Conservation (phyloP, 2,329 filamentous ascomycete genomes). For the Penicillium sp. region DNA sequence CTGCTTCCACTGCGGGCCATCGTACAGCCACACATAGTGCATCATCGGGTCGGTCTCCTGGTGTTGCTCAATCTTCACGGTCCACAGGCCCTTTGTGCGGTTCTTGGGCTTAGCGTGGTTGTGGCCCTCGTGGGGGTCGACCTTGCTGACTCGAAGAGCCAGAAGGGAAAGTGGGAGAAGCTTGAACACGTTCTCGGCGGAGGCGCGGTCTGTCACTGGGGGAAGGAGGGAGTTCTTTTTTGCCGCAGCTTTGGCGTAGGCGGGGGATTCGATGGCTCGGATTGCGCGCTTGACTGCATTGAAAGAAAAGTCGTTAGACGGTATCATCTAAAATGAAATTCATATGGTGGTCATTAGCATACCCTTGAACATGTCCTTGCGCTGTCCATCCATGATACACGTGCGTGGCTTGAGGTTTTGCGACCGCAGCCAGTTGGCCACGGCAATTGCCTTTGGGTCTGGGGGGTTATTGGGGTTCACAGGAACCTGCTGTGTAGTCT, state of each 20-base stretch:
- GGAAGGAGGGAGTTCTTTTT: constrained; percentile 88
- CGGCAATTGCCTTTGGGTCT: constrained; percentile 80
- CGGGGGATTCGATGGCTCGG: constrained; percentile 80
- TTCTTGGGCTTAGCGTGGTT: constrained; percentile 66
- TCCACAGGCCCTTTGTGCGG: constrained; percentile 94
- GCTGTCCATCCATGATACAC: constrained; percentile 89
- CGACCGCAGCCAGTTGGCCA: constrained; percentile 79
- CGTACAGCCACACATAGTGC: constrained; percentile 97
- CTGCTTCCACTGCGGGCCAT: constrained; percentile 88
- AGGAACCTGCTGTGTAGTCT: constrained; percentile 46
- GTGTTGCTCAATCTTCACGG: constrained; percentile 89
- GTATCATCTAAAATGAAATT: not conserved
- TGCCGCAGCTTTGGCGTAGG: constrained; percentile 76
- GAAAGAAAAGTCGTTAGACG: not conserved
- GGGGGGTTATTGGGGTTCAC: constrained; percentile 59
- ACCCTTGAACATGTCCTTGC: constrained; percentile 98
- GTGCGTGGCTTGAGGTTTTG: constrained; percentile 87
- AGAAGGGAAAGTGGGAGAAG: constrained; percentile 91
- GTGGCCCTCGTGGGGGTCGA: constrained; percentile 73
- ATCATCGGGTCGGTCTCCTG: constrained; percentile 66
- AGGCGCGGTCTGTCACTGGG: constrained; percentile 78
- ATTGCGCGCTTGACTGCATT: constrained; percentile 85
- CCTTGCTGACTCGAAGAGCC: constrained; percentile 81
- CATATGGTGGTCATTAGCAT: constrained; percentile 16
- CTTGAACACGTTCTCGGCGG: constrained; percentile 92